Evolutionary conservation across 306 rosid genomes (phyloP).

Genomic region (Cucumis melo): DNA sequence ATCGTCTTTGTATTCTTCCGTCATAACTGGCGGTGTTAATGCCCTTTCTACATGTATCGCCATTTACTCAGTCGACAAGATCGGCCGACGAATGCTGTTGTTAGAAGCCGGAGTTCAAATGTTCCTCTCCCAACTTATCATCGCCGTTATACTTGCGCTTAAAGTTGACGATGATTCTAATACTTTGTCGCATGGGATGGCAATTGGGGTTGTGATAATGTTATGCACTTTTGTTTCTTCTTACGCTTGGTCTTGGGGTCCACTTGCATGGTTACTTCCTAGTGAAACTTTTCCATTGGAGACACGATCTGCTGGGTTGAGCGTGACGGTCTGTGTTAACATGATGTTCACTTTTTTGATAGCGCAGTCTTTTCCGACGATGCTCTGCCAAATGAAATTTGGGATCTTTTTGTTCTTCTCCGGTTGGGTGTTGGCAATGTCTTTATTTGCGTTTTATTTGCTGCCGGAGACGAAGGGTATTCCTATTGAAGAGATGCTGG

Average conservation of each 20-base stretch:
- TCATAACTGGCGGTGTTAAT: not conserved
- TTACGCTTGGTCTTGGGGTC: not conserved
- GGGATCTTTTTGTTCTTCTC: not conserved
- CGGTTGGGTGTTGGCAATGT: not conserved
- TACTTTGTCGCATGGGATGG: not conserved
- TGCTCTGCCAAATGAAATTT: not conserved
- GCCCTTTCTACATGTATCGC: not conserved
- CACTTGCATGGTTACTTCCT: not conserved
- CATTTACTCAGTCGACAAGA: not conserved
- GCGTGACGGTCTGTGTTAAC: not conserved
- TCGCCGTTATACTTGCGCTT: not conserved
- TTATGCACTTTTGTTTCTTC: not conserved
- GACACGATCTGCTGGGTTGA: not conserved
- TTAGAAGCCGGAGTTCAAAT: not conserved
- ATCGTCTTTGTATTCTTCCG: not conserved
- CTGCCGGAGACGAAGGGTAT: not conserved
- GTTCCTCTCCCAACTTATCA: not conserved
- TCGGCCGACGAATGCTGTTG: not conserved
- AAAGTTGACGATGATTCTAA: not conserved
- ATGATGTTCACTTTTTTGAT: not conserved
- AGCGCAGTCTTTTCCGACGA: not conserved
- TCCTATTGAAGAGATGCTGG: not conserved
- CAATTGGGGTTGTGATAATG: not conserved
- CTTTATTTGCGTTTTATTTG: not conserved
- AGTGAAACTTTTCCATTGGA: not conserved